These are phyloP conservation scores for Ophiostoma himal-ulmi DNA, from an alignment of 2,329 filamentous ascomycete species.

Conservation along the genomic window DNA sequence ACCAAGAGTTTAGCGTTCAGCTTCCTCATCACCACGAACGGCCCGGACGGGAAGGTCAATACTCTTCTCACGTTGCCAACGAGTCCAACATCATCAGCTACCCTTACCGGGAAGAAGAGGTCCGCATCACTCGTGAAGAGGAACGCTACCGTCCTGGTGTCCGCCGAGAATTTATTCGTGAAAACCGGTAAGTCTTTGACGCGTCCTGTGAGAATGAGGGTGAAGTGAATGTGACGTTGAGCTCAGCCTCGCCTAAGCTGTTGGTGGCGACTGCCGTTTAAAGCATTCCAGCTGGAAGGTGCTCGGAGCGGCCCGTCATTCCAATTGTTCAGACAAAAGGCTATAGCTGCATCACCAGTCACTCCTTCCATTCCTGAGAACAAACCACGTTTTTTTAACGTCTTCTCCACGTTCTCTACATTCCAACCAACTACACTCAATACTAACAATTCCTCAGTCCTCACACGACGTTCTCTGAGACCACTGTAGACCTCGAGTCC, in stretches of 20 bases:
- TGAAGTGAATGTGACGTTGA: conserved; percentile 8
- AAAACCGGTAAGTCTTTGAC: conserved; percentile 44
- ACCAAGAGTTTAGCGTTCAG: conserved; percentile 77
- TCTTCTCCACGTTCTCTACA: not conserved
- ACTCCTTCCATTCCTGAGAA: not conserved
- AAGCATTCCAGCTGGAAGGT: conserved; percentile 13
- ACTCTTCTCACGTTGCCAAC: conserved; percentile 60
- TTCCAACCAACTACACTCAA: not conserved
- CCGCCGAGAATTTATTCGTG: conserved; percentile 49
- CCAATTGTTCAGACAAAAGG: conserved; percentile 13
- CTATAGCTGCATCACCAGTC: not conserved
- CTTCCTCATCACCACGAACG: conserved; percentile 65
- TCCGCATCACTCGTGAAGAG: conserved; percentile 72
- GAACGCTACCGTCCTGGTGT: conserved; percentile 67
- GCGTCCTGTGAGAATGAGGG: not conserved
- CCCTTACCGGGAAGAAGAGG: conserved; percentile 71
- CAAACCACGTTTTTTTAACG: not conserved
- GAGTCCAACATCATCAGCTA: conserved; percentile 24
- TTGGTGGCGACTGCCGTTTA: not conserved
- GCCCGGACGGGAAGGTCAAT: conserved; percentile 97
- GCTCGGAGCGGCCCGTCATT: conserved; percentile 21
- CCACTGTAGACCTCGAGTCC: conserved; percentile 59
- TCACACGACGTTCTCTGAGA: conserved; percentile 50
- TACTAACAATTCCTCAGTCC: conserved; percentile 31
- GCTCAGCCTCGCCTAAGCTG: conserved; percentile 1